Evolutionary conservation across 2,329 filamentous ascomycete species (phyloP).

Genomic region (Aspergillus floridensis): DNA sequence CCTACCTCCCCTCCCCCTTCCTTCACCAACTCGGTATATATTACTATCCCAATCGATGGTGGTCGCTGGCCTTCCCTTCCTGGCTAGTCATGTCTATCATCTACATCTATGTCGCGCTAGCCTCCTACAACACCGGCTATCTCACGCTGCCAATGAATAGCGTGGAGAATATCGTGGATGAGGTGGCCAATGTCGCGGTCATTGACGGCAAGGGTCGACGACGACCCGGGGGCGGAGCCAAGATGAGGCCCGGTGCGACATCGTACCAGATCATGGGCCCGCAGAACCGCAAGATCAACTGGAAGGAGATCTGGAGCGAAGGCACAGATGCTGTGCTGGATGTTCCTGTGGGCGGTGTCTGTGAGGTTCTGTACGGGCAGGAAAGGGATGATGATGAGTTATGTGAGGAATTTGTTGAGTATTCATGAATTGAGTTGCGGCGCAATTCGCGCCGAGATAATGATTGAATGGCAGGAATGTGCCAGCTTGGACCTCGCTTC

Average conservation of each 20-base stretch:
- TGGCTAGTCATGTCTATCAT: constrained; percentile 85
- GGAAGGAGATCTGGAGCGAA: constrained; percentile 82
- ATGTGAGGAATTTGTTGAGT: constrained; percentile 11
- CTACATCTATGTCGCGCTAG: constrained; percentile 92
- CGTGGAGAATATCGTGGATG: constrained; percentile 88
- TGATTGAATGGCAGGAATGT: background rate
- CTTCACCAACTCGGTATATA: constrained; percentile 89
- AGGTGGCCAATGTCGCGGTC: constrained; percentile 79
- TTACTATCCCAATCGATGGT: constrained; percentile 98
- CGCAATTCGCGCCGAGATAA: background rate
- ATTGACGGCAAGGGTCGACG: constrained; percentile 69
- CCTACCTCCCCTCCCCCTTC: constrained; percentile 86
- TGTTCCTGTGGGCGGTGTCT: constrained; percentile 89
- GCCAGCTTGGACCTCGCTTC: background rate
- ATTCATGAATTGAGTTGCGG: background rate
- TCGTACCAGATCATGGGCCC: constrained; percentile 43
- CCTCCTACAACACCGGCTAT: constrained; percentile 84
- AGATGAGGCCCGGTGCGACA: constrained; percentile 41
- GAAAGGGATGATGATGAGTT: constrained; percentile 40
- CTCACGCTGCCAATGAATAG: constrained; percentile 76
- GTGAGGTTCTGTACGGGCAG: constrained; percentile 85
- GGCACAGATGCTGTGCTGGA: constrained; percentile 98
- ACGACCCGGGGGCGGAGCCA: constrained; percentile 43
- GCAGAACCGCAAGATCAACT: constrained; percentile 57
- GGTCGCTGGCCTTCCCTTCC: constrained; percentile 86